These are phyloP conservation scores for Ambrosiella beaveri DNA, from an alignment of 2,329 filamentous ascomycete genomes.

Conservation along the genomic window DNA sequence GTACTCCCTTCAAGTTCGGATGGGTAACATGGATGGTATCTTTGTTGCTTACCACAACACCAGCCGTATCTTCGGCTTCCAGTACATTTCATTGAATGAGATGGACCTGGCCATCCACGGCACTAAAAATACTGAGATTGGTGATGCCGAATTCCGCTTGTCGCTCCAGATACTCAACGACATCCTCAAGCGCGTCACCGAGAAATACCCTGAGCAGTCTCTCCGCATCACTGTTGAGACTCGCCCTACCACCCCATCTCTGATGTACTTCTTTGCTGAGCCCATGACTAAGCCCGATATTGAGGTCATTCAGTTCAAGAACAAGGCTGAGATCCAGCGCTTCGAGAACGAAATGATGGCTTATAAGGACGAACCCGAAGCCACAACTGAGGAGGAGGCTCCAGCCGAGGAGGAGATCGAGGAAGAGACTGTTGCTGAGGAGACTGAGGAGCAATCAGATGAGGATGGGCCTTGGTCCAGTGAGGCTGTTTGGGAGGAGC, in stretches of 20 bases:
- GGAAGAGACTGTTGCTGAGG: constrained; percentile 10
- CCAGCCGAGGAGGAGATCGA: constrained; percentile 13
- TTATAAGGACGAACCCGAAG: constrained; percentile 21
- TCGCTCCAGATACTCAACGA: constrained; percentile 68
- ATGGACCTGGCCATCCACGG: constrained; percentile 89
- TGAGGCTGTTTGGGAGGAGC: constrained; percentile 33
- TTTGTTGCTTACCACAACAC: constrained; percentile 96
- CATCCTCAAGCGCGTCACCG: constrained; percentile 56
- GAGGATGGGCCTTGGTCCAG: constrained; percentile 15
- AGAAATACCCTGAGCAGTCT: constrained; percentile 57
- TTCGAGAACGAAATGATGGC: constrained; percentile 49
- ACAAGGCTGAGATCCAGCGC: constrained; percentile 45
- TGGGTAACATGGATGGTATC: constrained; percentile 97
- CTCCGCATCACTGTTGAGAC: constrained; percentile 73
- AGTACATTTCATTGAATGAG: constrained; percentile 73
- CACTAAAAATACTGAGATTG: constrained; percentile 44
- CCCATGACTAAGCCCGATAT: constrained; percentile 62
- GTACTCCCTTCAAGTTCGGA: constrained; percentile 88
- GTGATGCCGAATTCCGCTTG: constrained; percentile 70
- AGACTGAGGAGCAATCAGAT: constrained; percentile 16
- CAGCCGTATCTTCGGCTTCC: constrained; percentile 89
- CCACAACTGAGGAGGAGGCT: constrained; percentile 7
- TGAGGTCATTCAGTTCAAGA: constrained; percentile 51
- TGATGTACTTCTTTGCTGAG: constrained; percentile 82
- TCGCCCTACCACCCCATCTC: constrained; percentile 37